Base-by-base conservation (phyloP, 148 eudicot genomes). In the Polygonum aviculare region DNA sequence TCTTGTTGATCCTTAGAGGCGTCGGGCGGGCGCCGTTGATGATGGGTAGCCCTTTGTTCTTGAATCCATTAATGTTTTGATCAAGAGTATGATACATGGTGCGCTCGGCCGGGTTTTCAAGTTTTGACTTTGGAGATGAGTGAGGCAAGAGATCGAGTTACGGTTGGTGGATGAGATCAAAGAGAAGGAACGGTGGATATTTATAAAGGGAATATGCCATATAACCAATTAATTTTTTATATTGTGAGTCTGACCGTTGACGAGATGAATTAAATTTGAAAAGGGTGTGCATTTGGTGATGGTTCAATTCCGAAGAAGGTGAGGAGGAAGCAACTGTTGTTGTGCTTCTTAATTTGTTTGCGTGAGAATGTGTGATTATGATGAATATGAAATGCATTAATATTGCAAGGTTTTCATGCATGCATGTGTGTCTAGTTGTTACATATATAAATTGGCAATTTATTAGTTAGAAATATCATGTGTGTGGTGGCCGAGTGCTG, bases 161-260 rank as follows among this genome's bases (percentile, higher is more conserved):
- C 19, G 71, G n/a, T 1, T 67, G 72, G 21, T 67, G 44, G 19
- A 67, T 35, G 12, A 31, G 69, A 52, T 7, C 19, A 26, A 8
- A 11, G 45, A 11, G 6, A 36, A 36, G 7, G 14, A 36, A 18
- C n/a, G 31, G 38, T 35, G 69, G 26, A 54, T 54, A 31, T 67
- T 31, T 67, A 67, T 67, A 67, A 3, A 67, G 72, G 72, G 35
- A 21, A 35, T 9, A 38, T 15, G 15, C 50, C 2, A 5, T 18
- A 18, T 60, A 26, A 8, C 1, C 22, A 59, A 22, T 22, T 21
- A 21, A 10, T 63, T n/a, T n/a, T n/a, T n/a, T 7, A 65, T 11
- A 12, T 33, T 14, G 5, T 67, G 72, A 16, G 72, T 67, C 38
- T 67, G 72, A 67, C 72, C 72, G 21, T 67, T 67, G 72, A 67